These are phyloP conservation scores for Quercus phellos DNA, from an alignment of 331 rosid species.

Conservation along the genomic window DNA sequence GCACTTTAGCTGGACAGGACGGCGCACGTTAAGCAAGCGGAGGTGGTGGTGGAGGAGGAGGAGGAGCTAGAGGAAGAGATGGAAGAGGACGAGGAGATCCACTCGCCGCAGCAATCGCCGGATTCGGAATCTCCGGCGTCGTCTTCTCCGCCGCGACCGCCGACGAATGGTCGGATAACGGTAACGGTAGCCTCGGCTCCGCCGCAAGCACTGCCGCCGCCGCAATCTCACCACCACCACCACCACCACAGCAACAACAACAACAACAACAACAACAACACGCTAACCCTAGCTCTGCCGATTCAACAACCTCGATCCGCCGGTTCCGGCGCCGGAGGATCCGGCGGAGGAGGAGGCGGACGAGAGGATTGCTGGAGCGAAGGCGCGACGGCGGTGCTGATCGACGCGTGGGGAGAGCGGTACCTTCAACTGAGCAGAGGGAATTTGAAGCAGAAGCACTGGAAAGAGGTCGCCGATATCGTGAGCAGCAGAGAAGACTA, in stretches of 20 bases:
- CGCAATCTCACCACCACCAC: conserved; percentile 43
- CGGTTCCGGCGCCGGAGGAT: conserved; percentile 23
- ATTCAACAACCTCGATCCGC: conserved; percentile 29
- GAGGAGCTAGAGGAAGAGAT: conserved; percentile 12
- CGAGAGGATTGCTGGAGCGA: conserved; percentile 99
- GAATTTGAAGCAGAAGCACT: conserved; percentile 92
- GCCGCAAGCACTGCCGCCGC: not conserved
- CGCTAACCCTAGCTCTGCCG: conserved; percentile 63
- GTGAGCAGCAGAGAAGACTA: conserved; percentile 76
- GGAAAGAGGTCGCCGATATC: conserved; percentile 96
- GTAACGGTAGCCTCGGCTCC: conserved; percentile 61
- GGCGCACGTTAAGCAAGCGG: too few species aligned
- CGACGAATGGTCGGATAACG: conserved; percentile 58
- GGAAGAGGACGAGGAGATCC: conserved; percentile 95
- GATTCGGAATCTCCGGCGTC: conserved; percentile 63
- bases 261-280: conserved; percentile 2
- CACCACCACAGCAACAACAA: not conserved
- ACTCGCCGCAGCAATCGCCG: conserved; percentile 54
- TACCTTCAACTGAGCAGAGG: conserved; percentile 88
- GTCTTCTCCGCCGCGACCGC: not conserved
- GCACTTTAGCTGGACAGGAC: not conserved
- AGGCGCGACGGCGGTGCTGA: conserved; percentile 82
- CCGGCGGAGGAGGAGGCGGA: conserved; percentile 55
- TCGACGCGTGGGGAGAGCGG: conserved; percentile 97
- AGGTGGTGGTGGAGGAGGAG: too few species aligned